Evolutionary conservation across 805 yeast species (phyloP).

Genomic region (Candida peoriensis): DNA sequence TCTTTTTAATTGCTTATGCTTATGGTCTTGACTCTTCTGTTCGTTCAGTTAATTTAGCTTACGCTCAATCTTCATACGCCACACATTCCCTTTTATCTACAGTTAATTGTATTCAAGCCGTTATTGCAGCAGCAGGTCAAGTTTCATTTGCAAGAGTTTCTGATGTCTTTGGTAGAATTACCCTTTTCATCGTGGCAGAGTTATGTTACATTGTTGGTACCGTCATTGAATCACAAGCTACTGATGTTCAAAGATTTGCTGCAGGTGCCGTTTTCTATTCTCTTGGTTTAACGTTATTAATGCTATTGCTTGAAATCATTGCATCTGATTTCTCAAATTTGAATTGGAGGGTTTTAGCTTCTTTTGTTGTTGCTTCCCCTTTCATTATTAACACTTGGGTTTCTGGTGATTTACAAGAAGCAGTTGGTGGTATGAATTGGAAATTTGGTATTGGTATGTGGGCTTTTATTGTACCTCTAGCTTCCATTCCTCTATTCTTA

Average conservation of each 20-base stretch:
- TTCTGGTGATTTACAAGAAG: constrained; percentile 44
- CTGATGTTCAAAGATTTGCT: constrained; percentile 45
- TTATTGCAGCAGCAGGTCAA: constrained; percentile 54
- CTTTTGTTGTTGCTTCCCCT: constrained; percentile 62
- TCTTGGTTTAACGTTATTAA: constrained; percentile 54
- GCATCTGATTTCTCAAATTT: constrained; percentile 59
- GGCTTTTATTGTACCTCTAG: constrained; percentile 52
- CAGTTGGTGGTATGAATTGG: constrained; percentile 35
- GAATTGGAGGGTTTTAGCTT: constrained; percentile 58
- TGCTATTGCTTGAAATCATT: constrained; percentile 48
- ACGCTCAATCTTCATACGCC: constrained; percentile 45
- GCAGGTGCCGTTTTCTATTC: constrained; percentile 47
- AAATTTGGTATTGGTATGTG: constrained; percentile 57
- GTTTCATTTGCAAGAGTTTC: constrained; percentile 51
- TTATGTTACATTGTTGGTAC: constrained; percentile 52
- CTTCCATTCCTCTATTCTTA: constrained; percentile 42
- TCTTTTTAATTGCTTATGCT: constrained; percentile 52
- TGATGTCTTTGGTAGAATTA: constrained; percentile 52
- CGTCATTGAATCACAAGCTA: constrained; percentile 50
- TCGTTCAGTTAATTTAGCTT: constrained; percentile 27
- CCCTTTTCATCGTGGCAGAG: constrained; percentile 40
- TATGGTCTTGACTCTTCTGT: constrained; percentile 53
- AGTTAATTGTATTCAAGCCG: constrained; percentile 44
- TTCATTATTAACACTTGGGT: constrained; percentile 72
- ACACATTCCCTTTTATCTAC: constrained; percentile 48